Evolutionary conservation across 495 filamentous ascomycete genomes (phyloP), one percentile per base, ranked within the genome.

Genomic region (Daldinia concentrica): DNA sequence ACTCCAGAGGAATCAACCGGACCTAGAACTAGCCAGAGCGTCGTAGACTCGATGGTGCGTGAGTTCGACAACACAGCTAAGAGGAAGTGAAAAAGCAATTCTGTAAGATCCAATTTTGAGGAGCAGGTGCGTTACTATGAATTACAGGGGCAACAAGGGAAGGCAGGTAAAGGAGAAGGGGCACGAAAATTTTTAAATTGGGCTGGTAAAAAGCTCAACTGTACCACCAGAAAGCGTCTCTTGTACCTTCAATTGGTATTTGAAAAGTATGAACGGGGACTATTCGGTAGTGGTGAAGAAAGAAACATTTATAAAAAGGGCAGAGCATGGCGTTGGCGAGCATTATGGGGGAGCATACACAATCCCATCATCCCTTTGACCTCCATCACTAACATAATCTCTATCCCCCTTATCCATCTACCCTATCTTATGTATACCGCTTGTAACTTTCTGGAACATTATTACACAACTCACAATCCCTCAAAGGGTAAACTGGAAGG

Each of bases 1-100:
- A 58, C 62, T 36, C 29, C 74, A 17, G 62, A 68, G 30, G 62
- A 71, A 64, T 68, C 80, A 32, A 52, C 32, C 7, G 60, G 68
- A 5, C 57, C 58, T n/a, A 60, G 74, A 29, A 11, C 57, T 8
- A 59, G 76, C 62, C 56, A 62, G 34, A 81, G 84, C 48, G 61
- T 76, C 6, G 66, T 76, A 6, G 79, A 82, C 60, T 75, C 71
- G 22, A 78, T 79, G 62, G 73, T 83, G 43, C 76, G 76, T 17
- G 78, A 79, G 59, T 81, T 79, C 55, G 79, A 81, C 65, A 77
- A 68, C 51, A 74, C 75, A 5, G 30, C 78, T 12, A 45, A 58
- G 6, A 75, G 52, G 34, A 69, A 73, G 68, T 69, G 14, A 55
- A 65, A 5, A 34, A 17, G 24, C 14, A 19, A 17, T 45, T 36